phyloP scores from a whole-genome alignment of 441 rosid species.

The Hura crepitans region DNA sequence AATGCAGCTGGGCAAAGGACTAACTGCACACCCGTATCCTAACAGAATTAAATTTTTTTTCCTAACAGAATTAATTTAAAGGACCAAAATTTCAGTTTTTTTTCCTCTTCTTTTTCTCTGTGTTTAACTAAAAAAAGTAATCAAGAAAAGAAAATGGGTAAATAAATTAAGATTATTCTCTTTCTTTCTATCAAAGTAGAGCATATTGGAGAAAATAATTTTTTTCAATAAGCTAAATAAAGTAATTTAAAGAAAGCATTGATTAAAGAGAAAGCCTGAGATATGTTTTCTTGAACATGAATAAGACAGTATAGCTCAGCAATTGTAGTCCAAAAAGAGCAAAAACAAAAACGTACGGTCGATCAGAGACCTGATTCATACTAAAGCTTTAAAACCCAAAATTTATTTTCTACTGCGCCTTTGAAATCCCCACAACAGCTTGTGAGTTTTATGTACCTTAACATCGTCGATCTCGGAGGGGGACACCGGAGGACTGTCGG shows the following conservation, averaged over 20 bases:
- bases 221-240: not conserved
- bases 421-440: too few species aligned
- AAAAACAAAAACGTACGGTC: slow-evolving; percentile 1
- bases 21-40: not conserved
- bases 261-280: slow-evolving; percentile 44
- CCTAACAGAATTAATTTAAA: not conserved
- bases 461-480: slow-evolving; percentile 80
- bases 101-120: not conserved
- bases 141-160: too few species aligned
- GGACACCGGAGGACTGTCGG: slow-evolving; percentile 92
- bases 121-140: too few species aligned
- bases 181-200: slow-evolving; percentile 20
- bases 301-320: slow-evolving; percentile 25
- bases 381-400: not conserved
- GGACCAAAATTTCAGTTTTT: not conserved
- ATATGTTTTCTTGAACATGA: slow-evolving; percentile 21
- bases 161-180: not conserved
- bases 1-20: not conserved
- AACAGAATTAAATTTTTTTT: not conserved
- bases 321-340: slow-evolving; percentile 15
- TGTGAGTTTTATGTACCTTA: slow-evolving; percentile 44
- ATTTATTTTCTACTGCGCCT: not conserved
- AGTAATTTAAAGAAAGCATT: slow-evolving; percentile 24
- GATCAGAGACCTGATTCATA: not conserved
- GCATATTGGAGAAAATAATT: slow-evolving; percentile 1